A percentile compares a stretch with the other conserved stretches of the same genome.
These are phyloP conservation scores for Schizosaccharomyces japonicus DNA, from an alignment of 805 yeast species.

Conservation along the genomic window DNA sequence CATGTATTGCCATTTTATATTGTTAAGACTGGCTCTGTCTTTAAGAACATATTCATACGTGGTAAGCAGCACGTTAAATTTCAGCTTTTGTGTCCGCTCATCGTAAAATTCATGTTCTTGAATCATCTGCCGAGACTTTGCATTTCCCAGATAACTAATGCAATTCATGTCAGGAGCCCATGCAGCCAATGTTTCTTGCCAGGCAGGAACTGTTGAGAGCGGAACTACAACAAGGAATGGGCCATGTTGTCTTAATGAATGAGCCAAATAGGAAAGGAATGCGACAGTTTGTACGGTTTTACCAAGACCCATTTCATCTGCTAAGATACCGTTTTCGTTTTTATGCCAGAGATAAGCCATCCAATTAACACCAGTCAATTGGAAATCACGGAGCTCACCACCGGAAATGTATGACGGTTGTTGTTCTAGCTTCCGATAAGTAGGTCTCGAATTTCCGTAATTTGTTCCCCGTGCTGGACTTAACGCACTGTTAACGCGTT, in stretches of 20 bases:
- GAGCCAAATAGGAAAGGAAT: constrained; percentile 80
- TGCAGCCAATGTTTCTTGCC: constrained; percentile 95
- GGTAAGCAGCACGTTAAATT: constrained; percentile 76
- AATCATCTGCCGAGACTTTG: constrained; percentile 57
- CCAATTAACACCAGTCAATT: constrained; percentile 94
- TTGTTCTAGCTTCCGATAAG: constrained; percentile 58
- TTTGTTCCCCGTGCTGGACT: not conserved
- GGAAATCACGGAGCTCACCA: constrained; percentile 89
- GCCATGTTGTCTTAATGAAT: constrained; percentile 89
- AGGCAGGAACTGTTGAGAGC: constrained; percentile 82
- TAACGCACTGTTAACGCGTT: constrained; percentile 21
- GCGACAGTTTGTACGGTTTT: constrained; percentile 93
- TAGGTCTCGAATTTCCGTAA: constrained; percentile 29
- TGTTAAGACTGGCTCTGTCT: constrained; percentile 58
- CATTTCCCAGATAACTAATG: constrained; percentile 78
- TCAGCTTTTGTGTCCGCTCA: constrained; percentile 38
- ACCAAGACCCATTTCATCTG: constrained; percentile 98
- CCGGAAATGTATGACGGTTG: constrained; percentile 81
- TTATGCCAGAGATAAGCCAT: constrained; percentile 98
- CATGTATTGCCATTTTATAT: constrained; percentile 77
- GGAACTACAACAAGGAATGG: constrained; percentile 96
- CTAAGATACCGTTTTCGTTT: constrained; percentile 87
- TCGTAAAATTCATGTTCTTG: constrained; percentile 65
- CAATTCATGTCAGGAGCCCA: constrained; percentile 96
- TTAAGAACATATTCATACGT: constrained; percentile 91